Base-by-base conservation (phyloP, 2,329 filamentous ascomycete species). In the Penicillium frequentans region DNA sequence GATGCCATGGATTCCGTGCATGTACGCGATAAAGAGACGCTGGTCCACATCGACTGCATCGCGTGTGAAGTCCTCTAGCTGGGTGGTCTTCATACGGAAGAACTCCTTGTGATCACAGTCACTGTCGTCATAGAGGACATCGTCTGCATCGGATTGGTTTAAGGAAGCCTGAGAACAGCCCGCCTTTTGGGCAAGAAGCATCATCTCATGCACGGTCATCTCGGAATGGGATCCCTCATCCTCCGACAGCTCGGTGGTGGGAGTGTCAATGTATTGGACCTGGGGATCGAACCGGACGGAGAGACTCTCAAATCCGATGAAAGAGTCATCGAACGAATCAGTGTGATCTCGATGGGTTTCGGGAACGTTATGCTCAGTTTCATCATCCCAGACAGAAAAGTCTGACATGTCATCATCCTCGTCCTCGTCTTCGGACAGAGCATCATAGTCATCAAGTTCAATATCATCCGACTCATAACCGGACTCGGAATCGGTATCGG, bases 121-220 rank as follows among this genome's bases (percentile, higher is more conserved):
- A 21, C 58, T 46, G 42, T 65, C 61, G 10, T 68, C 58, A 16
- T 60, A 31, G 8, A 37, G 26, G 7, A 50, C 54, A 11, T 63
- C 54, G 5, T 64, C 60, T 9, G 55, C 65, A 45, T 64, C 64
- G 37, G 55, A 51, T 47, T 65, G 58, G 29, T 57, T 59, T 4
- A 66, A 61, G 19, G 64, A 57, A n/a, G 55, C 50, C 19, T 60
- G 60, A 29, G 66, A 52, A 21, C 51, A 61, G 33, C 65, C 62
- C 11, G 68, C 69, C 49, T 67, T 62, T 45, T 65, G 61, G 11
- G 73, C 69, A 29, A 72, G 62, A 37, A 70, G 65, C 68, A 77
- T 76, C 62, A 75, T 68, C 60, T 77, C 75, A 59, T 77, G 75
- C 51, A 70, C 70, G 10, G 75, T 77, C 68, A 76, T 71, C 37